phyloP scores from a whole-genome alignment of 2,329 filamentous ascomycete genomes.

The Parafenestella ontariensis region DNA sequence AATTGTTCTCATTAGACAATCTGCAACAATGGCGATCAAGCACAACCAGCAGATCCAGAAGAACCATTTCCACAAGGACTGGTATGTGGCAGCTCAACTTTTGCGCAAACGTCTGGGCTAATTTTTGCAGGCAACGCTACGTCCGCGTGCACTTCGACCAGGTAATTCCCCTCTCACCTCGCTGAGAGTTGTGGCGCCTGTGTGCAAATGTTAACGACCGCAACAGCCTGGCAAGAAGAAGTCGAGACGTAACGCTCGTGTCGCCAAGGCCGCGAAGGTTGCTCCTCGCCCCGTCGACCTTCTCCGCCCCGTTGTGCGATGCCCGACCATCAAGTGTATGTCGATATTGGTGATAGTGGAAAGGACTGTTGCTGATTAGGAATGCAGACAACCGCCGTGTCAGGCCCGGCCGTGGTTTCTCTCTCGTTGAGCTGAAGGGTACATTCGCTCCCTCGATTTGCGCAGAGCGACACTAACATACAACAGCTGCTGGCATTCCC shows the following conservation, averaged over 20 bases:
- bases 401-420: slow-evolving; percentile 96
- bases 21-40: slow-evolving; percentile 80
- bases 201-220: slow-evolving; percentile 45
- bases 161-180: slow-evolving; percentile 71
- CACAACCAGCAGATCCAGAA: slow-evolving; percentile 98
- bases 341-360: slow-evolving; percentile 2
- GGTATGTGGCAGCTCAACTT: slow-evolving; percentile 27
- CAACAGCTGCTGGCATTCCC: slow-evolving; percentile 90
- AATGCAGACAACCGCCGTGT: slow-evolving; percentile 88
- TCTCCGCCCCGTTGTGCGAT: slow-evolving; percentile 94
- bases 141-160: slow-evolving; percentile 99
- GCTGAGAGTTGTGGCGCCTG: slow-evolving; percentile 62
- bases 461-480: slow-evolving; percentile 20
- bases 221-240: slow-evolving; percentile 91
- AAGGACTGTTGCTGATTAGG: slow-evolving; percentile 18
- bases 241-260: slow-evolving; percentile 87
- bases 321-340: slow-evolving; percentile 87
- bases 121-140: slow-evolving; percentile 79
- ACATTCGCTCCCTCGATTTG: slow-evolving; percentile 44
- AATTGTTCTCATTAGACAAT: slow-evolving; percentile 28
- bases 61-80: slow-evolving; percentile 79
- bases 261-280: slow-evolving; percentile 92
- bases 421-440: slow-evolving; percentile 97
- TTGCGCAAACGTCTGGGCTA: slow-evolving; percentile 24
- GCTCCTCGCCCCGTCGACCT: slow-evolving; percentile 97